Evolutionary conservation across 805 yeast species (phyloP).

Genomic region (Ogataea neopini): DNA sequence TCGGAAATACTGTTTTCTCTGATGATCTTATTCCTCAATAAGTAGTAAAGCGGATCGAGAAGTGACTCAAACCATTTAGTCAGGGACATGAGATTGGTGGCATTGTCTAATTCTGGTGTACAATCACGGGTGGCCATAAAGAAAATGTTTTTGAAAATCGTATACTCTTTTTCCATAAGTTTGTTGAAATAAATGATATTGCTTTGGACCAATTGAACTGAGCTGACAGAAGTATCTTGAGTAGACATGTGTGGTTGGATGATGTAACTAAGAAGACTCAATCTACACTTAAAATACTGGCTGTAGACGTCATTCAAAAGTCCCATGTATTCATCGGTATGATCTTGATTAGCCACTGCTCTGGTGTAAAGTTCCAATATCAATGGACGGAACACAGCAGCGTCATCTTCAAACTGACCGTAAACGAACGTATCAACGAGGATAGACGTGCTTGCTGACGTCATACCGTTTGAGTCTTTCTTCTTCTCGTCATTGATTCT

Average conservation of each 20-base stretch:
- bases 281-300: constrained; percentile 62
- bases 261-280: constrained; percentile 45
- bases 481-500: constrained; percentile 25
- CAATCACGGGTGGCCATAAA: constrained; percentile 26
- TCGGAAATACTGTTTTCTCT: constrained; percentile 67
- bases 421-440: constrained; percentile 65
- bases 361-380: constrained; percentile 31
- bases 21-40: constrained; percentile 62
- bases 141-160: constrained; percentile 58
- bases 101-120: constrained; percentile 25
- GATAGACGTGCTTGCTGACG: constrained; percentile 32
- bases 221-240: constrained; percentile 32
- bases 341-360: constrained; percentile 20
- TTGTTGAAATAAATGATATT: constrained; percentile 61
- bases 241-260: constrained; percentile 27
- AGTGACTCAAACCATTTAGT: constrained; percentile 61
- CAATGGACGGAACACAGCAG: constrained; percentile 19
- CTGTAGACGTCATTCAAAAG: constrained; percentile 63
- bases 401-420: constrained; percentile 54
- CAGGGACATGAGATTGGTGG: constrained; percentile 38
- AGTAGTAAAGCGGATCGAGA: constrained; percentile 78
- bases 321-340: constrained; percentile 57
- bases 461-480: constrained; percentile 11
- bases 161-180: constrained; percentile 59
- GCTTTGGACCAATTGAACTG: constrained; percentile 64